Base-by-base conservation (phyloP, 139 green algal genomes). In the Micractinium sp. region DNA sequence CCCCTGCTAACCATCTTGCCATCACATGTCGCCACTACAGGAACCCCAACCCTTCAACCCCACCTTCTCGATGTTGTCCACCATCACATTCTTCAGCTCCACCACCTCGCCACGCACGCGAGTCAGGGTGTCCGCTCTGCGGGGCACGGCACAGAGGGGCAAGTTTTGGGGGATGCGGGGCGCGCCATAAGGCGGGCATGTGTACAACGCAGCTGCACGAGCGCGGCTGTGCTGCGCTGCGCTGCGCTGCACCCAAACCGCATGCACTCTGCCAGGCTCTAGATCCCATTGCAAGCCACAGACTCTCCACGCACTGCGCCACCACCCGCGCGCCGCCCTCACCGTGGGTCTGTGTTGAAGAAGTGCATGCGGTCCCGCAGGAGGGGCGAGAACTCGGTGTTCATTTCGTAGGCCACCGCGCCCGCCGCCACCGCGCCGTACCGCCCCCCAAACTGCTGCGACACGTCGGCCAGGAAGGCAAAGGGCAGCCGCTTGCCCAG, bases 21-120 rank as follows among this genome's bases (percentile, higher is more conserved):
- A n/a, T n/a, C n/a, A n/a, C n/a, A n/a, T n/a, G n/a, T n/a, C n/a
- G n/a, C n/a, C n/a, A n/a, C n/a, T n/a, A n/a, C n/a, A n/a, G n/a
- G n/a, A n/a, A n/a, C n/a, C n/a, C n/a, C n/a, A n/a, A n/a, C 47
- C 47, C 47, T 56, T 9, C 9, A 56, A 56, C 27, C 79, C 2
- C 74, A 94, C 93, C 88, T 94, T 96, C 25, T 98, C 96, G 69
- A 99, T 98, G 92, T 98, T 98, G 81, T 98, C 94, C 63, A 98
- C 92, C 95, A 98, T 98, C 67, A 99, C 94, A 61, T 95, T 94
- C 90, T 96, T 96, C 29, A 98, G 94, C 73, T 98, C 96, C 35
- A 92, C 81, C 31, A 98, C 94, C 75, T 96, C 96, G 2, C 93
- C 93, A 0, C 90, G 85, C 47, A 99, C 95, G 16, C 83, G 83